A percentile compares a stretch with the other conserved stretches of the same genome.
Evolutionary conservation across 352 stramenopile genomes (phyloP).

Genomic region (Globisporangium recalcitrans): DNA sequence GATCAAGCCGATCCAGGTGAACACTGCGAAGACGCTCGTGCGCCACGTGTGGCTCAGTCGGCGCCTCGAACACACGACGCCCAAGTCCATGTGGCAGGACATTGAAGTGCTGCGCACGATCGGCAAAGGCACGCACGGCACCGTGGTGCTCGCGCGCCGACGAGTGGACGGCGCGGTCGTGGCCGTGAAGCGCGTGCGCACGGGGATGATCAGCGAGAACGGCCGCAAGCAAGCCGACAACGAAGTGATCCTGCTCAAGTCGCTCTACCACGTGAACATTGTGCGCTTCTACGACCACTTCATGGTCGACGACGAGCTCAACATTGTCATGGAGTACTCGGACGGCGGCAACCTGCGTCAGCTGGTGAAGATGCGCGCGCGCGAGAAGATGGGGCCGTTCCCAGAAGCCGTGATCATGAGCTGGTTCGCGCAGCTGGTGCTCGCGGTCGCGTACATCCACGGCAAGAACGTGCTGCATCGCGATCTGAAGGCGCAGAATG

Average conservation of each 20-base stretch:
- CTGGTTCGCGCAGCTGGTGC: constrained; percentile 83
- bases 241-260: constrained; percentile 87
- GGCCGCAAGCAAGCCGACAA: constrained; percentile 85
- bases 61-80: constrained; percentile 52
- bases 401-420: constrained; percentile 81
- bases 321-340: constrained; percentile 89
- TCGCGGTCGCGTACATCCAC: constrained; percentile 86
- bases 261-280: constrained; percentile 87
- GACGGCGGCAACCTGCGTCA: constrained; percentile 81
- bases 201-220: constrained; percentile 77
- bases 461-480: constrained; percentile 86
- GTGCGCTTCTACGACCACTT: constrained; percentile 89
- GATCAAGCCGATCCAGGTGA: constrained; percentile 89
- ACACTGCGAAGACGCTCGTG: constrained; percentile 87
- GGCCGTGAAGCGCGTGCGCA: constrained; percentile 78
- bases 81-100: constrained; percentile 79
- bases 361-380: constrained; percentile 69
- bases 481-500: constrained; percentile 85
- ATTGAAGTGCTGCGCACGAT: constrained; percentile 85
- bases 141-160: constrained; percentile 70
- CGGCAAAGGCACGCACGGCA: constrained; percentile 83
- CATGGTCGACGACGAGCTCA: constrained; percentile 78
- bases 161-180: constrained; percentile 78
- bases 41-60: constrained; percentile 84
- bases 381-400: constrained; percentile 81